Base-by-base conservation (phyloP, 2,329 filamentous ascomycete genomes). In the Botrytis deweyae region DNA sequence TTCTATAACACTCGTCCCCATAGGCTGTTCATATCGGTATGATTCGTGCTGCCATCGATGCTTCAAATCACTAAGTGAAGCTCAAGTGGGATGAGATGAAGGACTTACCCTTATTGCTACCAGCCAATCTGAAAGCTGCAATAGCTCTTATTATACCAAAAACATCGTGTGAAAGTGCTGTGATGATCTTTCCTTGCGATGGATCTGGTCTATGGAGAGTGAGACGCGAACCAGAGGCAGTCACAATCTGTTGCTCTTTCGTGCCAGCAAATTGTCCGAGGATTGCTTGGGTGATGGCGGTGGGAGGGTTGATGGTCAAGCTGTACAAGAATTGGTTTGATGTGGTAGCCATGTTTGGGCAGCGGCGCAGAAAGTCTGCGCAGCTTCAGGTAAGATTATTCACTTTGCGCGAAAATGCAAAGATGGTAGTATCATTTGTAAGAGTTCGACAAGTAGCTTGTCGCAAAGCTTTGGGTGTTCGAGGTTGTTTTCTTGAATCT, bases 271-370 rank as follows among this genome's bases (percentile, higher is more conserved):
- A 98, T 85, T 98, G 95, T 79, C 96, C 97, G 75, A 97, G 88
- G 77, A 98, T 92, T 77, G 96, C 95, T 84, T 97, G 92, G 69
- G 92, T 94, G 80, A 97, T 90, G 75, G 94, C 92, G 78, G 94
- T 95, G 49, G 96, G 93, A 79, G 93, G 92, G 84, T 98, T 94
- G 81, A 99, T 91, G 79, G 96, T 98, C 86, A 99, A 88, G 81
- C 94, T 96, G 86, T 99, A 99, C 86, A 99, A 91, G 83, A 98
- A 98, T 94, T 98, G 97, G 83, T 95, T 95, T 78, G 95, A 98
- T 76, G 95, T 98, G 82, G 95, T 97, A 86, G 96, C 95, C 96
- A 98, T 98, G 46, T 75, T 80, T 78, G 77, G 70, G 75, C 74
- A 70, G 72, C 64, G 63, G 75, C 77, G 77, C 80, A 77, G 78